Base-by-base conservation (phyloP, 75 land plant species). In the Chamaecyparis obtusa region DNA sequence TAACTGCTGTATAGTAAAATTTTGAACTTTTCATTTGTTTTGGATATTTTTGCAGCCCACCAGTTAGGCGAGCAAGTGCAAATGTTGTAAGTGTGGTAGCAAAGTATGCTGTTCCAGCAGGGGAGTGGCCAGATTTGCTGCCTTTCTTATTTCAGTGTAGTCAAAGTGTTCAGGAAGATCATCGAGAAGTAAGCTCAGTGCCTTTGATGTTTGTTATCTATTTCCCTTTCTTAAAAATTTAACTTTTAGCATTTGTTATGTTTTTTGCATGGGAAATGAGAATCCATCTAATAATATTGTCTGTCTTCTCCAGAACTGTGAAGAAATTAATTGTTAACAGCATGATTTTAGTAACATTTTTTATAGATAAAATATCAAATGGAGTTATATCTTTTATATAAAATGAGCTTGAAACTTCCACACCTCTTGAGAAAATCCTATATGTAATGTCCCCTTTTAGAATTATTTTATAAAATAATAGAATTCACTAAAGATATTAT, bases 111-210 rank as follows among this genome's bases (percentile, higher is more conserved):
- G 97, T 98, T 36, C 99, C 99, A 32, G 94, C 95, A 33, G 99
- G 99, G 69, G 97, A 96, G 85, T 98, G 99, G 99, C 97, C 96
- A 86, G 99, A 98, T 74, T 89, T 98, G 84, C 55, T 98, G 87
- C 99, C 98, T 11, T 98, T 98, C 87, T 85, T 98, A 11, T 94
- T 97, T 87, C 99, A 96, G 76, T 98, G 97, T 88, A 98, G 99
- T 89, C 99, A 96, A 87, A 98, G 99, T 90, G 80, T 92, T 24
- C 99, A 97, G 57, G 99, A 98, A 87, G 99, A 98, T 30, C 99
- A 98, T 90, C 92, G 99, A 74, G 99, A 98, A 87, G 99, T 98
- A 88, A 89, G 93, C 84, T 49, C 24, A 30, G 37, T 87, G n/a
- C 78, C 13, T 35, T 15, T 24, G 43, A 43, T 89, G n/a, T 39